A percentile compares a stretch with the other conserved stretches of the same genome.
phyloP scores from a whole-genome alignment of 139 green algal genomes.

The Auxenochlorella pyrenoidosa region DNA sequence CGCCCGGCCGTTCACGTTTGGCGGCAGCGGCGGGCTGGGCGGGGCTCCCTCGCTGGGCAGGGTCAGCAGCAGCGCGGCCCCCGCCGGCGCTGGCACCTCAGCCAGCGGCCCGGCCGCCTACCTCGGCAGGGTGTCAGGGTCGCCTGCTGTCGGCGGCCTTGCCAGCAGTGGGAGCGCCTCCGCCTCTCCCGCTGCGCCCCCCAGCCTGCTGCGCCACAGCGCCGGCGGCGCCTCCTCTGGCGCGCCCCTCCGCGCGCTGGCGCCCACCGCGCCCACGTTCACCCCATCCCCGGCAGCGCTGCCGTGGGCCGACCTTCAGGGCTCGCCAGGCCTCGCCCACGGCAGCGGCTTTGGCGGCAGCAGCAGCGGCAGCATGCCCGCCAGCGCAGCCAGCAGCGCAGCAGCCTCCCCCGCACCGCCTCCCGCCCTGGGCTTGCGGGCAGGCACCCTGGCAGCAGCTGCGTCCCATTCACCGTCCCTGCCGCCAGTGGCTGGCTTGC shows the following conservation, averaged over 20 bases:
- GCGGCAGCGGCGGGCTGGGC: neutral
- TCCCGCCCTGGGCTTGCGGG: neutral
- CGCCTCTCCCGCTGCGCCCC: neutral
- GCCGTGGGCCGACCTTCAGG: neutral
- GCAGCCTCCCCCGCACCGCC: neutral
- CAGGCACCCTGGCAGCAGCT: no score
- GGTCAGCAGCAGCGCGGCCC: neutral
- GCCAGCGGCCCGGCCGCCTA: neutral
- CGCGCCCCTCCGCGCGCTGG: neutral
- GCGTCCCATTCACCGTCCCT: no score
- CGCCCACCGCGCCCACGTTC: neutral
- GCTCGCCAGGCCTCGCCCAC: neutral
- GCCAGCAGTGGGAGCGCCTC: neutral
- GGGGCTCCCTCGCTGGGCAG: neutral
- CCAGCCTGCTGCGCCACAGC: neutral
- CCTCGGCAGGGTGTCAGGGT: no score
- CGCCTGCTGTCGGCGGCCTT: no score
- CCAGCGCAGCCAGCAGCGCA: neutral
- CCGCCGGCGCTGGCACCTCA: neutral
- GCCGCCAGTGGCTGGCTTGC: no score
- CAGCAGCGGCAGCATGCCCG: neutral
- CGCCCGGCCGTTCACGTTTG: conserved; percentile 11
- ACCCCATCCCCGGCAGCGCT: neutral
- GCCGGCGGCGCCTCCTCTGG: neutral
- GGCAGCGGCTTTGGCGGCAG: neutral